Conservation (phyloP, 2,329 filamentous ascomycete genomes). For the Phaeosphaeriaceae sp. region DNA sequence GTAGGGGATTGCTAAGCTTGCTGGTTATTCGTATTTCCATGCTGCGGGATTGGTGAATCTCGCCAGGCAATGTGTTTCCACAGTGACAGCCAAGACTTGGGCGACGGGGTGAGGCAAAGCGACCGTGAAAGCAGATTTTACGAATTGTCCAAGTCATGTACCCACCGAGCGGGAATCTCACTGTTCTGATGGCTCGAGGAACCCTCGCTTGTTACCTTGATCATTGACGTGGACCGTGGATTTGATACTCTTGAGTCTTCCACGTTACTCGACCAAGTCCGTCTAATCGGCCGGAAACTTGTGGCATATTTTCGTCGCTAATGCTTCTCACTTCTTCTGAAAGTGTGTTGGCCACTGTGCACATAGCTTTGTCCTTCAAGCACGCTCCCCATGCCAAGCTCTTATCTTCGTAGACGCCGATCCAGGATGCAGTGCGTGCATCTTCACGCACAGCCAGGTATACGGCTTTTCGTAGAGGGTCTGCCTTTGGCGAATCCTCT, state of each 20-base stretch:
- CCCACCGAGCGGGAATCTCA: no score
- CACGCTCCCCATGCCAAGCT: conserved; percentile 32
- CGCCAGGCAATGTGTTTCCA: no score
- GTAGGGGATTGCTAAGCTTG: not conserved
- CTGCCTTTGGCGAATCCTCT: not conserved
- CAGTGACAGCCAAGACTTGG: no score
- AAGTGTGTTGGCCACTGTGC: conserved; percentile 14
- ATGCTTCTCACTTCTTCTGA: conserved; percentile 19
- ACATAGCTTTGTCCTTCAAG: conserved; percentile 30
- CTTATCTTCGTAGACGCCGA: conserved; percentile 24
- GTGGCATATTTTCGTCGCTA: conserved; percentile 16
- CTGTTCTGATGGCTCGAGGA: no score
- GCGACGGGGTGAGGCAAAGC: no score
- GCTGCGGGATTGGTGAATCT: no score
- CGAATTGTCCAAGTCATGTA: no score
- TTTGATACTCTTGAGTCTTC: conserved; percentile 13
- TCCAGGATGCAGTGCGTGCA: conserved; percentile 20
- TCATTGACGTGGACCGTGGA: not conserved
- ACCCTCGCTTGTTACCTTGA: not conserved
- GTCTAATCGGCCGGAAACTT: conserved; percentile 18
- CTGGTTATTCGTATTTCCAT: not conserved
- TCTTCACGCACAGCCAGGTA: conserved; percentile 26
- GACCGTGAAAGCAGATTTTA: no score
- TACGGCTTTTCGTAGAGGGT: conserved; percentile 6
- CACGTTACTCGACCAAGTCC: conserved; percentile 24